phyloP scores from a whole-genome alignment of 371 early-diverging fungal genomes.

The Umbelopsis sp. region DNA sequence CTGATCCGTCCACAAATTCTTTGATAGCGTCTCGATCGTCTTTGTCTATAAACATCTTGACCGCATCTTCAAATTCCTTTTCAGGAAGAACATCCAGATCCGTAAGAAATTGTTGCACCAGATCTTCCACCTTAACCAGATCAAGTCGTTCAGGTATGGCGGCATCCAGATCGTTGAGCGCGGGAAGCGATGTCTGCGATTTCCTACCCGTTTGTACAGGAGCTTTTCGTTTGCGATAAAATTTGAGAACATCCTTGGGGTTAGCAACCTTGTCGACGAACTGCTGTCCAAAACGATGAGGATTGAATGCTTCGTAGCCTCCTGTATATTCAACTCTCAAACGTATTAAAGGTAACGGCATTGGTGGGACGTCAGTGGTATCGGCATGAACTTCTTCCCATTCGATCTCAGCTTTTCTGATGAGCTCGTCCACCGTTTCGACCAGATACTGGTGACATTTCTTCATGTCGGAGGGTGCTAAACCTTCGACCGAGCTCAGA shows the following conservation, averaged over 20 bases:
- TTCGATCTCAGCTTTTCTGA: conserved; percentile 63
- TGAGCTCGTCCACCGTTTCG: conserved; percentile 65
- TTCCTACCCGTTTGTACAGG: conserved; percentile 17
- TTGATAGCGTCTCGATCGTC: conserved; percentile 84
- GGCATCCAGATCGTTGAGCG: conserved; percentile 24
- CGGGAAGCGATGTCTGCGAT: background rate
- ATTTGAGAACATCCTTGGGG: conserved; percentile 88
- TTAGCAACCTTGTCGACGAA: conserved; percentile 93
- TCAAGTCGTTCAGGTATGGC: conserved; percentile 68
- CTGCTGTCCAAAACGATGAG: conserved; percentile 80
- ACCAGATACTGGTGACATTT: conserved; percentile 54
- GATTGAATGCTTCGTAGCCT: conserved; percentile 82
- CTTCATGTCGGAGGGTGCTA: conserved; percentile 43
- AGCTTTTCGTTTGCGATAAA: conserved; percentile 56
- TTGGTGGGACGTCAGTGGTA: conserved; percentile 27
- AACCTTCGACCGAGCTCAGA: conserved; percentile 52
- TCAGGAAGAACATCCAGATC: conserved; percentile 79
- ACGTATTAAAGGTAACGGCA: conserved; percentile 78
- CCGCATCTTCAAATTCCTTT: conserved; percentile 77
- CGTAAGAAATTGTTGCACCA: conserved; percentile 75
- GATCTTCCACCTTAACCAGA: conserved; percentile 70
- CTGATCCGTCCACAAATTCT: conserved; percentile 47
- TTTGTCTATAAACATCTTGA: conserved; percentile 84
- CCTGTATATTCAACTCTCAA: conserved; percentile 88
- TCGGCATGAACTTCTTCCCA: conserved; percentile 56